A percentile compares a stretch with the other conserved stretches of the same genome.
Conservation (phyloP, 1,284 basidiomycete species). For the Ceratobasidium sp. region DNA sequence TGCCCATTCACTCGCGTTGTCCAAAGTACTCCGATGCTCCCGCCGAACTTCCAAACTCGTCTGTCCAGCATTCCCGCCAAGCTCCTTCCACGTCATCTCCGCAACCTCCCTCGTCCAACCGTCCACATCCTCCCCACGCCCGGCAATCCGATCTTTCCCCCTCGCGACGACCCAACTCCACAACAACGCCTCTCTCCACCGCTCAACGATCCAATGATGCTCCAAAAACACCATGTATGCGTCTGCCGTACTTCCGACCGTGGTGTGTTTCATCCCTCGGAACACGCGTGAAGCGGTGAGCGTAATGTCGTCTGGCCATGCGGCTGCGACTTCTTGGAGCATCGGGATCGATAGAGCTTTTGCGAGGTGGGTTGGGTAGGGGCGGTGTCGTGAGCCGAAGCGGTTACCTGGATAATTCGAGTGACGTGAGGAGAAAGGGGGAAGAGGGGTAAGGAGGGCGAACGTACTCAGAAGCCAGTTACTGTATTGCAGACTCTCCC, state of each 20-base stretch:
- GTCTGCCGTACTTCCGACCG: neutral
- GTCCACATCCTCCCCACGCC: neutral
- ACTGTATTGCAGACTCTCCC: conserved; percentile 46
- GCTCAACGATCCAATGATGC: conserved; percentile 46
- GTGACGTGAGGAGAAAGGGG: neutral
- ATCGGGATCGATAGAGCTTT: conserved; percentile 46
- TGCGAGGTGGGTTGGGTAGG: conserved; percentile 48
- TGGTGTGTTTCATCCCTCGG: conserved; percentile 13
- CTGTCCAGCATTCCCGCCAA: neutral
- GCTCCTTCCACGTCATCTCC: conserved; percentile 8
- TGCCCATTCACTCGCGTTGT: conserved; percentile 30
- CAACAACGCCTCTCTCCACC: conserved; percentile 40
- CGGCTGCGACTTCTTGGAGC: conserved; percentile 44
- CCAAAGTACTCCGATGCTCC: neutral
- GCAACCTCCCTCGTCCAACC: conserved; percentile 2
- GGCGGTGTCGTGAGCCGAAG: conserved; percentile 47
- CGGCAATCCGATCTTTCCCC: neutral
- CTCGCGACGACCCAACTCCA: conserved; percentile 41
- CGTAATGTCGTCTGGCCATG: conserved; percentile 41
- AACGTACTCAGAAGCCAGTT: conserved; percentile 49
- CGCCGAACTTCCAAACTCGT: neutral
- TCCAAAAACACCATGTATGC: conserved; percentile 37
- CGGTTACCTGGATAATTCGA: conserved; percentile 41
- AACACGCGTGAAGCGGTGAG: conserved; percentile 35
- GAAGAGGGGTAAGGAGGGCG: neutral